Percentiles rank a stretch among this genome's conserved stretches.
Conservation (phyloP, 2,329 filamentous ascomycete genomes). For the Epichloe gansuensis region DNA sequence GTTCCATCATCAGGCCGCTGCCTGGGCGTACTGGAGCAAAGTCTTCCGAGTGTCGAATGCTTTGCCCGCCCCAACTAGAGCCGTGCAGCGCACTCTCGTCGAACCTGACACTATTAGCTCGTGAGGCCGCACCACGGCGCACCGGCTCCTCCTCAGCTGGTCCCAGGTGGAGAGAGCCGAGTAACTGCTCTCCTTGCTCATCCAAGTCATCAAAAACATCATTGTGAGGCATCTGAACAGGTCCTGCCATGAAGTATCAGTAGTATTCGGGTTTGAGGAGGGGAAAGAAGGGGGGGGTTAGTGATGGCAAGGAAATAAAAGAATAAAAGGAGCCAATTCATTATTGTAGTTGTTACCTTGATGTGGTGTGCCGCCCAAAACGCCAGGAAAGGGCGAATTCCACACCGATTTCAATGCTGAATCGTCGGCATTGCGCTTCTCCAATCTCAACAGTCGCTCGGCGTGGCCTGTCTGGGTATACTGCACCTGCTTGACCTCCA, state of each 20-base stretch:
- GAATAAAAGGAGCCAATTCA: not conserved
- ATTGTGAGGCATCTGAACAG: slow-evolving; percentile 63
- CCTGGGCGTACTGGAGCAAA: slow-evolving; percentile 64
- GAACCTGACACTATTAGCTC: slow-evolving; percentile 94
- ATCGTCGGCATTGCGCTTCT: slow-evolving; percentile 56
- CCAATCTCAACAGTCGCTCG: slow-evolving; percentile 47
- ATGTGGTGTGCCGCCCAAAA: slow-evolving; percentile 70
- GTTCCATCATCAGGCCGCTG: slow-evolving; percentile 80
- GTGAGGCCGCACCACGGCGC: slow-evolving; percentile 72
- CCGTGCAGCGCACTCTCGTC: slow-evolving; percentile 90
- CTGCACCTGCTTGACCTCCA: slow-evolving; percentile 58
- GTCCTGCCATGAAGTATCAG: slow-evolving; percentile 39
- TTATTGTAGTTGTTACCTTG: slow-evolving; percentile 52
- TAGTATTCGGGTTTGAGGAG: not conserved
- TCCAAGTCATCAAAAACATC: slow-evolving; percentile 88
- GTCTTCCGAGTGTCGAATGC: slow-evolving; percentile 70
- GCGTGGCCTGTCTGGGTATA: slow-evolving; percentile 48
- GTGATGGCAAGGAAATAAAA: not conserved
- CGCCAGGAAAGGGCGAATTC: slow-evolving; percentile 85
- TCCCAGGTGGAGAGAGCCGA: slow-evolving; percentile 73
- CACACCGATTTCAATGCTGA: slow-evolving; percentile 72
- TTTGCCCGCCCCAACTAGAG: slow-evolving; percentile 66
- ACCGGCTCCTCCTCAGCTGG: slow-evolving; percentile 70
- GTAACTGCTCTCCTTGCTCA: slow-evolving; percentile 67
- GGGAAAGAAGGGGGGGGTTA: too few species aligned